Conservation (phyloP, 108 stramenopile genomes). For the Fragilaria crotonensis region DNA sequence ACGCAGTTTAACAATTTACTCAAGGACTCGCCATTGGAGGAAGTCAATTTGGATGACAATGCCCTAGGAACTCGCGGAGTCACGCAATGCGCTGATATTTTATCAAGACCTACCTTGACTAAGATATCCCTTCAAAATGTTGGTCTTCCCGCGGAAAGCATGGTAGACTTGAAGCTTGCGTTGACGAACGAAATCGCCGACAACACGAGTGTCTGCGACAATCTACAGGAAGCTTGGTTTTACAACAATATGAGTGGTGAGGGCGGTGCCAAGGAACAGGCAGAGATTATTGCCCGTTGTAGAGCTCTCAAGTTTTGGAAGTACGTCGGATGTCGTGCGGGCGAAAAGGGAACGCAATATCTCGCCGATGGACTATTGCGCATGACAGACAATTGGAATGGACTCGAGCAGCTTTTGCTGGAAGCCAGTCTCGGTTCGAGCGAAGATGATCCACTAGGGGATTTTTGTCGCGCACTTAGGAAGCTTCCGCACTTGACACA, state of each 20-base stretch:
- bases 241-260: neutral
- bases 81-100: neutral
- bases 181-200: neutral
- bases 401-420: neutral
- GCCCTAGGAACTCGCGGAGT: constrained; percentile 9
- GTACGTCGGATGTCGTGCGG: neutral
- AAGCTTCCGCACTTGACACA: neutral
- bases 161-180: neutral
- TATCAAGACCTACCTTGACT: neutral
- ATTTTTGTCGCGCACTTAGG: neutral
- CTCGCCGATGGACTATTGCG: neutral
- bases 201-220: neutral
- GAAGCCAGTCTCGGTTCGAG: neutral
- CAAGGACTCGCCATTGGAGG: neutral
- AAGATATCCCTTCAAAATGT: neutral
- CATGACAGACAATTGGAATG: neutral
- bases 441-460: neutral
- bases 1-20: neutral
- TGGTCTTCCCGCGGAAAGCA: neutral
- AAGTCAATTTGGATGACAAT: constrained; percentile 7
- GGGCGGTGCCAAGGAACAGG: neutral
- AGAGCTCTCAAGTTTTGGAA: neutral
- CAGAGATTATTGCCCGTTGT: neutral
- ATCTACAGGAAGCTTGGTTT: neutral
- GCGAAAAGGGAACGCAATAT: neutral